Evolutionary conservation across 1,284 basidiomycete genomes (phyloP).

Genomic region (Microbotryum violaceum): DNA sequence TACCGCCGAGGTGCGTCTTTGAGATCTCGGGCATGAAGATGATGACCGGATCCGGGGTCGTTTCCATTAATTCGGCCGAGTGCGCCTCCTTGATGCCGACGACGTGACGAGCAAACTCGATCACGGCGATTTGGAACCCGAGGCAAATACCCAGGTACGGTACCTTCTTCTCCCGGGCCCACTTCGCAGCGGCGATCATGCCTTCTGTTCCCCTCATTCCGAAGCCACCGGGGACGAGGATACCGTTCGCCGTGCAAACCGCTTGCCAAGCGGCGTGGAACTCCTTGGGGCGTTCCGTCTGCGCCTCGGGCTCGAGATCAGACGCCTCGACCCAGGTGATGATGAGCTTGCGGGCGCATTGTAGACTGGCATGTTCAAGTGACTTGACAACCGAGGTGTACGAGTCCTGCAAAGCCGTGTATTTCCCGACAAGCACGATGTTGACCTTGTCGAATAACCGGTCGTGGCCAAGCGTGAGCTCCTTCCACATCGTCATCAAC

Average conservation of each 20-base stretch:
- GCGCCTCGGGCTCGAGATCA: constrained; percentile 73
- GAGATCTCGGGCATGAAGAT: constrained; percentile 99
- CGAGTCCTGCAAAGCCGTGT: constrained; percentile 92
- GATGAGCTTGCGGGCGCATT: constrained; percentile 73
- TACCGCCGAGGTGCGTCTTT: constrained; percentile 95
- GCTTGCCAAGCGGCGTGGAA: constrained; percentile 96
- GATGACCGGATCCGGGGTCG: constrained; percentile 61
- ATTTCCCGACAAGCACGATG: constrained; percentile 94
- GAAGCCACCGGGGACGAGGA: constrained; percentile 93
- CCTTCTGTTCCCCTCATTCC: constrained; percentile 90
- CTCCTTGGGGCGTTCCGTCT: constrained; percentile 69
- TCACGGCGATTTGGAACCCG: constrained; percentile 93
- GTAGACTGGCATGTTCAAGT: constrained; percentile 91
- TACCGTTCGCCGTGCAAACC: constrained; percentile 81
- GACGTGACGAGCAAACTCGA: constrained; percentile 89
- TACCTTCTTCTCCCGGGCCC: constrained; percentile 88
- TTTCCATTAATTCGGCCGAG: constrained; percentile 69
- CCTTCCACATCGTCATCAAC: constrained; percentile 68
- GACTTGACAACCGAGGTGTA: constrained; percentile 99
- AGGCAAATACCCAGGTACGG: constrained; percentile 97
- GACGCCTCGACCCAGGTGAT: constrained; percentile 96
- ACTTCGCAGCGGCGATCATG: constrained; percentile 94
- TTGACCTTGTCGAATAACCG: constrained; percentile 83
- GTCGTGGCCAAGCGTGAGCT: constrained; percentile 76
- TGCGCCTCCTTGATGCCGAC: constrained; percentile 72